Base-by-base conservation (phyloP, 768 basidiomycete species). In the Macrolepiota fuliginosa region DNA sequence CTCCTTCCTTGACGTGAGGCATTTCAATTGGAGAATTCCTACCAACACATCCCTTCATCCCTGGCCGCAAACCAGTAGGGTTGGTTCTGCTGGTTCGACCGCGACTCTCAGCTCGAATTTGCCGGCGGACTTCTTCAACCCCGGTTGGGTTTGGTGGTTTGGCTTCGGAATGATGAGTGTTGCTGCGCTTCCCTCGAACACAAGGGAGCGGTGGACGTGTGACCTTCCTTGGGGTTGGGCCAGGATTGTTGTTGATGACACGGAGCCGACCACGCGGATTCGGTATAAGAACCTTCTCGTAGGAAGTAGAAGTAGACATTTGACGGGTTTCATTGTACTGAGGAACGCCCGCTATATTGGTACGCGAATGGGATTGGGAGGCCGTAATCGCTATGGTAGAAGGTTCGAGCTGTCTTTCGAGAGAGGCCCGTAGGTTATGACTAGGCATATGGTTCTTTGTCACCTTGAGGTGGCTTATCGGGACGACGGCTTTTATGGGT, bases 11-110 rank as follows among this genome's bases (percentile, higher is more conserved):
- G 40, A 47, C 25, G 42, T n/a, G 42, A 45, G 13, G 10, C 42
- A 4, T 25, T 6, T 51, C 27, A 36, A n/a, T 39, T 27, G 17
- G 27, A 35, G 37, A 27, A 27, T 11, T 6, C 36, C 10, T 49
- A 50, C 56, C 58, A 53, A 42, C 50, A 52, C 39, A 25, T 51
- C 29, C 51, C 25, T n/a, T 54, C 58, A 52, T 35, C 58, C 58
- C 58, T 60, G 52, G 24, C 39, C n/a, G 22, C 29, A 37, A 54
- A 24, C 51, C 52, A 19, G 22, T 25, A 25, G 46, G 11, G n/a
- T 22, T 47, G 15, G 51, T 13, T 4, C 46, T 47, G 5, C 36
- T 37, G 12, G 25, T 22, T 25, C 39, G 24, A 15, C 29, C n/a
- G 17, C 24, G 7, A 39, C 35, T 47, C 25, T 37, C 15, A 46